Evolutionary conservation across 306 rosid genomes (phyloP).

Genomic region (Pyrus betulifolia): DNA sequence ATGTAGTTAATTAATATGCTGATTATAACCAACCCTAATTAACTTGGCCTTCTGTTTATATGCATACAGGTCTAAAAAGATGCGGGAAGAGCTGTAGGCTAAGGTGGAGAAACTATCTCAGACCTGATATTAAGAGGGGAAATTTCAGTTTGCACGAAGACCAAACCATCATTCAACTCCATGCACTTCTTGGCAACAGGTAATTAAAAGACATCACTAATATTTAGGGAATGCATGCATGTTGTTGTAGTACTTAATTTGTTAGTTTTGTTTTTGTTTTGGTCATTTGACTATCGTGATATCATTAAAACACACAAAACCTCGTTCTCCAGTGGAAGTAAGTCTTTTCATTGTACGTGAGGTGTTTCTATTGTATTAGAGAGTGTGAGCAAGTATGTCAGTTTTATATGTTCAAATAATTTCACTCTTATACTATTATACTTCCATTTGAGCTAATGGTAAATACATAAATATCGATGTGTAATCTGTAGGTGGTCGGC

Average conservation of each 20-base stretch:
- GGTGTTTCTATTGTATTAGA: no score
- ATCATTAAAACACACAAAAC: no score
- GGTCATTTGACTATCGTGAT: neutral
- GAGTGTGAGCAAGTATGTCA: no score
- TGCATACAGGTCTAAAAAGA: conserved; percentile 1
- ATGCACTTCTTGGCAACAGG: conserved; percentile 19
- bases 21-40: neutral
- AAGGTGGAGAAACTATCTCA: conserved; percentile 15
- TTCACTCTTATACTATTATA: neutral
- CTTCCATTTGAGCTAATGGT: neutral
- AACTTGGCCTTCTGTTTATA: neutral
- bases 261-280: no score
- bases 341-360: neutral
- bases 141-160: conserved; percentile 15
- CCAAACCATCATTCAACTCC: conserved; percentile 16
- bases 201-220: neutral
- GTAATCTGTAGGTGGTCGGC: conserved; percentile 5
- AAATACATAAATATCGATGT: neutral
- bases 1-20: neutral
- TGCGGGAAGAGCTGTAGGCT: conserved; percentile 18
- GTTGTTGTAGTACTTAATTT: neutral
- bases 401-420: no score
- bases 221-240: neutral
- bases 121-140: conserved; percentile 20
- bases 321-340: no score